Percentiles rank a stretch among this genome's conserved stretches.
These are phyloP conservation scores for Phytophthora nicotianae DNA, from an alignment of 352 stramenopile genomes.

Conservation along the genomic window DNA sequence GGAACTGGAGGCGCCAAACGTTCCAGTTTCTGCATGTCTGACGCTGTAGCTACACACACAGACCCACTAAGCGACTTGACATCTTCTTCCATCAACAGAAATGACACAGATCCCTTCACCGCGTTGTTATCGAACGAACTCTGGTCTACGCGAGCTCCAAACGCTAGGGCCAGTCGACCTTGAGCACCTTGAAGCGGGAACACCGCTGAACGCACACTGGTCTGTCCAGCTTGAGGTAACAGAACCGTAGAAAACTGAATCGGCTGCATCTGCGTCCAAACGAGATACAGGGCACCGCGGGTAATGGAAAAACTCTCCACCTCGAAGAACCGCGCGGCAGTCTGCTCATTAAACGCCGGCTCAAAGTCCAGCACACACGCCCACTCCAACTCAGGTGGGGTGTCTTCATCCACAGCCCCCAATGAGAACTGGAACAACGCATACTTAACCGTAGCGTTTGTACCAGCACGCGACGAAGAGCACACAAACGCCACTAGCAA, in stretches of 20 bases:
- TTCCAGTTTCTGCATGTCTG: slow-evolving; percentile 70
- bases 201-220: slow-evolving; percentile 53
- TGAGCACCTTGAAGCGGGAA: slow-evolving; percentile 77
- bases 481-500: slow-evolving; percentile 76
- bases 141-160: slow-evolving; percentile 57
- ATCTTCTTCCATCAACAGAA: slow-evolving; percentile 63
- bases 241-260: slow-evolving; percentile 73
- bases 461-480: slow-evolving; percentile 43
- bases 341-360: slow-evolving; percentile 51
- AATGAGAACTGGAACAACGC: slow-evolving; percentile 73
- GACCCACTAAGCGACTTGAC: slow-evolving; percentile 40
- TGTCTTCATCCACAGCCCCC: slow-evolving; percentile 28
- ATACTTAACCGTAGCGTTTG: slow-evolving; percentile 62
- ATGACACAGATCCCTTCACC: slow-evolving; percentile 72
- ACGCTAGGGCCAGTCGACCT: slow-evolving; percentile 51
- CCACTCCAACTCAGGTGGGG: slow-evolving; percentile 55
- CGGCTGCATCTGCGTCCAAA: slow-evolving; percentile 63
- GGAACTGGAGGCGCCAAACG: slow-evolving; percentile 22
- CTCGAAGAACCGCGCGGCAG: slow-evolving; percentile 48
- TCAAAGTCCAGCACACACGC: slow-evolving; percentile 74
- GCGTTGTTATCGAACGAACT: slow-evolving; percentile 54
- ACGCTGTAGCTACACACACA: slow-evolving; percentile 68
- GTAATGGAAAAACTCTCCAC: slow-evolving; percentile 72
- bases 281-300: slow-evolving; percentile 65
- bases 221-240: slow-evolving; percentile 54